phyloP scores from a whole-genome alignment of 2,329 filamentous ascomycete species.

The Periconia sp. region DNA sequence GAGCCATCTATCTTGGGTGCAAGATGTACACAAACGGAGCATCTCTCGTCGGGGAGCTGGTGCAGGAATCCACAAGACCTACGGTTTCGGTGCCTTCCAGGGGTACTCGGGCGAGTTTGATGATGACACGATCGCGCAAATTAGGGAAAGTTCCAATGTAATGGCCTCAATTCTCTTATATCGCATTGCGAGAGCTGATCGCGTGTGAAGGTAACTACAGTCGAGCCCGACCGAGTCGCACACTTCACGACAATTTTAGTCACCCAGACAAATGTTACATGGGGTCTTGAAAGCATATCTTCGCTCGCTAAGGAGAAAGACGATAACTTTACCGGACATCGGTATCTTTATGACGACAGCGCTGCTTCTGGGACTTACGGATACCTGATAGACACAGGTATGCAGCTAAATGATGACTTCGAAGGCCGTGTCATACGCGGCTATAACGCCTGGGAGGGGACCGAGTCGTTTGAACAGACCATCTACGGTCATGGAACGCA shows the following conservation, averaged over 20 bases:
- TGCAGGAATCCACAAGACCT: slow-evolving; percentile 51
- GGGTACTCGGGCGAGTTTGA: slow-evolving; percentile 55
- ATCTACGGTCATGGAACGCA: slow-evolving; percentile 31
- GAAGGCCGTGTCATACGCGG: slow-evolving; percentile 25
- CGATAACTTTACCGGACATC: no score
- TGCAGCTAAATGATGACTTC: slow-evolving; percentile 51
- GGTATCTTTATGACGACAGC: slow-evolving; percentile 24
- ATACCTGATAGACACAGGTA: slow-evolving; percentile 71
- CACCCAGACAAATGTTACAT: slow-evolving; percentile 24
- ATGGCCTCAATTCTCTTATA: background rate
- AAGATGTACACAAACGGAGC: slow-evolving; percentile 46
- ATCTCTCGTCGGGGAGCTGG: slow-evolving; percentile 42
- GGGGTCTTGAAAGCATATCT: slow-evolving; percentile 30
- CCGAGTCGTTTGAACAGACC: slow-evolving; percentile 19
- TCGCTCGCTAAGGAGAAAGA: slow-evolving; percentile 15
- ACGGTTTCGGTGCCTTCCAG: slow-evolving; percentile 51
- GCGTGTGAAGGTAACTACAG: slow-evolving; percentile 12
- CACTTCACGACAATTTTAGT: slow-evolving; percentile 20
- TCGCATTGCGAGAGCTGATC: background rate
- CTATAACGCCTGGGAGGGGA: slow-evolving; percentile 18
- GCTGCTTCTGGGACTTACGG: slow-evolving; percentile 48
- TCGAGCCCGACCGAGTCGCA: slow-evolving; percentile 21
- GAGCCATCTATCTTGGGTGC: slow-evolving; percentile 33
- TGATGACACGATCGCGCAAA: slow-evolving; percentile 47
- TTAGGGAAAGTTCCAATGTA: slow-evolving; percentile 38